Conservation (phyloP, 352 stramenopile species). For the Pythium oligandrum region DNA sequence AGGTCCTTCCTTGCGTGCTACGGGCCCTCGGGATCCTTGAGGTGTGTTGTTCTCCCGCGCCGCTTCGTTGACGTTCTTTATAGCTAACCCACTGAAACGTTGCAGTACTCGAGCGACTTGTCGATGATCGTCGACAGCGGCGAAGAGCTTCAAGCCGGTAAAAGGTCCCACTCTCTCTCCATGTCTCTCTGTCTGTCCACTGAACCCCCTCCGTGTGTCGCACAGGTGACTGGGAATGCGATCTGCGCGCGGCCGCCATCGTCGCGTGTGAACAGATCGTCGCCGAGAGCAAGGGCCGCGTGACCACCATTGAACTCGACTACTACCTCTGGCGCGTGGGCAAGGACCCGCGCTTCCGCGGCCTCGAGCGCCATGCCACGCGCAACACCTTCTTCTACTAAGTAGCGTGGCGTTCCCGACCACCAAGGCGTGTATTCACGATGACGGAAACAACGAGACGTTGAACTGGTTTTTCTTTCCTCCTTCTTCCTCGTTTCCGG, state of each 20-base stretch:
- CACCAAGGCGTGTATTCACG: too few relatives aligned
- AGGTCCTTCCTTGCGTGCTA: slow-evolving; percentile 74
- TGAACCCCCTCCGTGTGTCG: background rate
- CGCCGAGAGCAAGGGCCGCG: slow-evolving; percentile 36
- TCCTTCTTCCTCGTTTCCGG: too few relatives aligned
- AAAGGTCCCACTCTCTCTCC: background rate
- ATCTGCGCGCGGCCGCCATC: slow-evolving; percentile 57
- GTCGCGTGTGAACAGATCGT: slow-evolving; percentile 71
- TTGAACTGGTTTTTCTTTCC: too few relatives aligned
- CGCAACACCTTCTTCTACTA: slow-evolving; percentile 30
- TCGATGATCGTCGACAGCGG: slow-evolving; percentile 37
- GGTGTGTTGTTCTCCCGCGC: slow-evolving; percentile 21
- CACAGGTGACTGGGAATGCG: slow-evolving; percentile 37
- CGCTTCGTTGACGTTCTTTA: background rate
- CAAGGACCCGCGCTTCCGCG: slow-evolving; percentile 67
- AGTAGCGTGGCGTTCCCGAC: background rate
- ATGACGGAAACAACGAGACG: too few relatives aligned
- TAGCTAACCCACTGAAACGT: background rate
- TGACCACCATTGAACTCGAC: slow-evolving; percentile 44
- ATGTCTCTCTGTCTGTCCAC: background rate
- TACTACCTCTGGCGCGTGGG: slow-evolving; percentile 72
- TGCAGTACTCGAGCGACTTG: slow-evolving; percentile 54
- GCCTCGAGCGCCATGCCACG: slow-evolving; percentile 66
- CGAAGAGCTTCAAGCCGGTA: slow-evolving; percentile 37
- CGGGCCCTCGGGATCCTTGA: slow-evolving; percentile 63